Evolutionary conservation across 805 yeast genomes (phyloP).

Genomic region (Wickerhamiella kurtzmanii): DNA sequence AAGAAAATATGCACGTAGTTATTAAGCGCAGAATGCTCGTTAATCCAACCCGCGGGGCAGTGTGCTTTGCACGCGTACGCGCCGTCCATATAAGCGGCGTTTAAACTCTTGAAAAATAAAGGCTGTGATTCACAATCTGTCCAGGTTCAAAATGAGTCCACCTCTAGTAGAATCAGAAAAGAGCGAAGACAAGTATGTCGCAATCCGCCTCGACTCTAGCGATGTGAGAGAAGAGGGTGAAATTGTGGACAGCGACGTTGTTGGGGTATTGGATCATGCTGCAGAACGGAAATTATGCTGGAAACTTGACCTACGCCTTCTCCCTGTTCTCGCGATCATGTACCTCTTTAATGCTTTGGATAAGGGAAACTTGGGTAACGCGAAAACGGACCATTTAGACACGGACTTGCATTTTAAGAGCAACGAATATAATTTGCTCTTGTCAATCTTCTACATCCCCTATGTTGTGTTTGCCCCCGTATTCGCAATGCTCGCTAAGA

Average conservation of each 20-base stretch:
- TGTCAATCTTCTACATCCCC: slow-evolving; percentile 28
- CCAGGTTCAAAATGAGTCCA: no score
- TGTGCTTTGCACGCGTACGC: no score
- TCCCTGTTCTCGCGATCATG: slow-evolving; percentile 33
- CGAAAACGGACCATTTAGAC: slow-evolving; percentile 33
- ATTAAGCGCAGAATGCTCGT: no score
- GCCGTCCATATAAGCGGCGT: no score
- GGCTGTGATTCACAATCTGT: no score
- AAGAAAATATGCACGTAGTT: no score
- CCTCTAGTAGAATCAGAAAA: no score
- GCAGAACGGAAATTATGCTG: slow-evolving; percentile 15
- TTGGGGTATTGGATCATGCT: not conserved
- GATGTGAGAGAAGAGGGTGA: not conserved
- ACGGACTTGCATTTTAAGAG: slow-evolving; percentile 29
- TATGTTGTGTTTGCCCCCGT: slow-evolving; percentile 29
- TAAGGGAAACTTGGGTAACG: slow-evolving; percentile 36
- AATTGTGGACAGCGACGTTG: not conserved
- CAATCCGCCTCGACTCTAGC: not conserved
- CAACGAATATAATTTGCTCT: slow-evolving; percentile 32
- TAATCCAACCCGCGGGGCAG: no score
- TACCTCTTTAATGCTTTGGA: slow-evolving; percentile 35
- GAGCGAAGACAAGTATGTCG: not conserved
- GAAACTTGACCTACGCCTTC: slow-evolving; percentile 31
- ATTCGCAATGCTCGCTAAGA: slow-evolving; percentile 25
- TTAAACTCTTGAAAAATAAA: not conserved